Percentiles rank a stretch among this genome's conserved stretches.
phyloP scores from a whole-genome alignment of 805 yeast species.

The Tetrapisispora namnaoensis region DNA sequence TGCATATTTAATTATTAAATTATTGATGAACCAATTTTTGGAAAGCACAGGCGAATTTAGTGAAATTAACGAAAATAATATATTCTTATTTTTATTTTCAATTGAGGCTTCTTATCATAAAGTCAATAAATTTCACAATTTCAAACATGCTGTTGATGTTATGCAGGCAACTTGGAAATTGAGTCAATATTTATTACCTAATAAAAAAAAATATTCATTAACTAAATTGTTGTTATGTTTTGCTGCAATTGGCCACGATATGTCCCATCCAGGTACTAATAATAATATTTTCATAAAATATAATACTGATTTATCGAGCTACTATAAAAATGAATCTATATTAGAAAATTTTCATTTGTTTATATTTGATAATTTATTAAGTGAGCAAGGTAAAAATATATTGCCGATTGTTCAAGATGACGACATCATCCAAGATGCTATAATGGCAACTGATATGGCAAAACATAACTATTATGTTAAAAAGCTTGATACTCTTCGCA shows the following conservation, averaged over 20 bases:
- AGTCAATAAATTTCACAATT: conserved; percentile 89
- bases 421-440: conserved; percentile 24
- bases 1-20: conserved; percentile 17
- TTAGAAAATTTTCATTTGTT: conserved; percentile 77
- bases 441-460: conserved; percentile 91
- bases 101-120: conserved; percentile 71
- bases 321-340: conserved; percentile 57
- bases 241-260: conserved; percentile 90
- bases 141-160: conserved; percentile 92
- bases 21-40: conserved; percentile 7
- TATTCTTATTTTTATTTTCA: conserved; percentile 52
- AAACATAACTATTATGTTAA: conserved; percentile 65
- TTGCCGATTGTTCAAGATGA: conserved; percentile 8
- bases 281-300: conserved; percentile 55
- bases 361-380: conserved; percentile 44
- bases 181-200: conserved; percentile 13
- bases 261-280: conserved; percentile 95
- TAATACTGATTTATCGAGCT: conserved; percentile 51
- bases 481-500: conserved; percentile 35
- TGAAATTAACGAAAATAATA: conserved; percentile 34
- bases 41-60: conserved; percentile 8
- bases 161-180: conserved; percentile 78
- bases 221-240: conserved; percentile 55
- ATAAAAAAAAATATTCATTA: conserved; percentile 18
- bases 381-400: conserved; percentile 43